A percentile compares a stretch with the other conserved stretches of the same genome.
phyloP scores from a whole-genome alignment of 768 basidiomycete species.

The Tulasnella sp. region DNA sequence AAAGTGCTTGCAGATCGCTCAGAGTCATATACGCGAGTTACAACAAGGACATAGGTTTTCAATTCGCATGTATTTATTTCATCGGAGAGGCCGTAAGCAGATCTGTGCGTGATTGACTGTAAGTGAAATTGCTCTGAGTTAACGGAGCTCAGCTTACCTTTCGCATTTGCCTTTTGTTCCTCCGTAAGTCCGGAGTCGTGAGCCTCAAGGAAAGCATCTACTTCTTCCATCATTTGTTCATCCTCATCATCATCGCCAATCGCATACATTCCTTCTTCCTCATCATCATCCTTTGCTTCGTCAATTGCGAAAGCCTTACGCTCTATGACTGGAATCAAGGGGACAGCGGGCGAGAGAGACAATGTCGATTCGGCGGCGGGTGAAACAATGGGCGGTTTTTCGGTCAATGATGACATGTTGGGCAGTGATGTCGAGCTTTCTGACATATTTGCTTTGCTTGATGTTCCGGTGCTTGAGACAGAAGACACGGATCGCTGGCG shows the following conservation, averaged over 20 bases:
- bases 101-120: no score
- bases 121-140: background rate
- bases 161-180: conserved; percentile 59
- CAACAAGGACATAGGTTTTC: background rate
- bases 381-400: conserved; percentile 23
- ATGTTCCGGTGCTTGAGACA: background rate
- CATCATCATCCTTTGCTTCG: conserved; percentile 75
- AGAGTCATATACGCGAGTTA: no score
- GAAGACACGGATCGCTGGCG: conserved; percentile 26
- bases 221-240: conserved; percentile 82
- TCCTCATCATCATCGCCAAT: conserved; percentile 45
- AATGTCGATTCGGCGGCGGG: conserved; percentile 29
- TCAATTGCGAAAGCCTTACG: conserved; percentile 95
- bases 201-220: conserved; percentile 87
- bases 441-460: no score
- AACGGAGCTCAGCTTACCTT: conserved; percentile 8
- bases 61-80: background rate
- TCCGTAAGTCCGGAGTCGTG: conserved; percentile 77
- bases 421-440: conserved; percentile 19
- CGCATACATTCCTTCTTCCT: conserved; percentile 45
- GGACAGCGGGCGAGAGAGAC: conserved; percentile 64
- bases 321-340: conserved; percentile 43
- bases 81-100: background rate
- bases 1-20: no score
- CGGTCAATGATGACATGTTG: conserved; percentile 20